Percentiles rank a stretch among this genome's conserved stretches.
These are phyloP conservation scores for Eimeria maxima DNA, from an alignment of 169 alveolate species.

Conservation along the genomic window DNA sequence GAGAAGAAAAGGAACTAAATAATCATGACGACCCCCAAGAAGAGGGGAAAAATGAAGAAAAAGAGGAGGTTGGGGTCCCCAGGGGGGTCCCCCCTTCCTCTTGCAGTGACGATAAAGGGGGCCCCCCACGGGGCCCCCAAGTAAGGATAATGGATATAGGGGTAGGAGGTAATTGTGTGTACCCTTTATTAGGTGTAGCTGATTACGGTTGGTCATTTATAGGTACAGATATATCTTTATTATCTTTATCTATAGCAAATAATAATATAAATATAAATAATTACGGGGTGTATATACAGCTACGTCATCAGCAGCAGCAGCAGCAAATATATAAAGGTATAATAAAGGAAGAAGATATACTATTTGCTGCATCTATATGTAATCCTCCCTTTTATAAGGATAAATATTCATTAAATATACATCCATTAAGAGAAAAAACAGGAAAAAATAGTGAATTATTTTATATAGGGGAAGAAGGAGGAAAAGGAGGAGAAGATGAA, in stretches of 20 bases:
- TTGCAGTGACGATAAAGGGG: neutral
- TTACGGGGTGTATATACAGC: conserved; percentile 49
- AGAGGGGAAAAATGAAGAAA: neutral
- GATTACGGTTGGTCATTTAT: conserved; percentile 86
- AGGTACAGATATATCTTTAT: conserved; percentile 85
- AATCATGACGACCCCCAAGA: too few species aligned
- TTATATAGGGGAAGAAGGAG: too few species aligned
- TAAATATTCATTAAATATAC: conserved; percentile 25
- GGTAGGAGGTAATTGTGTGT: conserved; percentile 87
- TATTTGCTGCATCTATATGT: conserved; percentile 84
- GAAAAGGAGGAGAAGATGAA: conserved; percentile 86
- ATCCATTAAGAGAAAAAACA: conserved; percentile 79
- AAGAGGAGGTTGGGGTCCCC: conserved; percentile 18
- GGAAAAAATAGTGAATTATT: conserved; percentile 81
- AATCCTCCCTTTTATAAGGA: conserved; percentile 86
- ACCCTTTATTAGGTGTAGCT: conserved; percentile 83
- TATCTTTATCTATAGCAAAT: conserved; percentile 79
- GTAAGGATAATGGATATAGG: conserved; percentile 86
- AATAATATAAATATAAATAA: conserved; percentile 77
- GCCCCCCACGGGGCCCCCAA: conserved; percentile 82
- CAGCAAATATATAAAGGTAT: conserved; percentile 71
- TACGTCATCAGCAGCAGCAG: conserved; percentile 46
- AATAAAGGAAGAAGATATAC: conserved; percentile 13
- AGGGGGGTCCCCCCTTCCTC: neutral
- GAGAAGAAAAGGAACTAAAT: too few species aligned